These are phyloP conservation scores for Microdochium trichocladiopsis DNA, from an alignment of 2,329 filamentous ascomycete genomes.

Conservation along the genomic window DNA sequence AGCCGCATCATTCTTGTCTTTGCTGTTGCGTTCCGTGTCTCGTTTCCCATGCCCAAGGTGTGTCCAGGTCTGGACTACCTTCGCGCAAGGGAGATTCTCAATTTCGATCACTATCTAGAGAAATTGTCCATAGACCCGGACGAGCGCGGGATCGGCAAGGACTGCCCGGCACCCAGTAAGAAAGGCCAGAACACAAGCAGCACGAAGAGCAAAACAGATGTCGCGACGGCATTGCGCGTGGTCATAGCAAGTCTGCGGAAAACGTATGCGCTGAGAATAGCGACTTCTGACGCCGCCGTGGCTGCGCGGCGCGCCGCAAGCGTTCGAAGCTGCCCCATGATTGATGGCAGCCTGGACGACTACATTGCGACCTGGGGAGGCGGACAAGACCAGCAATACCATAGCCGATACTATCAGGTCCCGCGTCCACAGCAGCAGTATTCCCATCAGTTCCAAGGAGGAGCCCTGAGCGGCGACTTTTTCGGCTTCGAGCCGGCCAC, in stretches of 20 bases:
- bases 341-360: slow-evolving; percentile 40
- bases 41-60: slow-evolving; percentile 29
- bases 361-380: slow-evolving; percentile 39
- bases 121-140: slow-evolving; percentile 20
- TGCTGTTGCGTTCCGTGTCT: slow-evolving; percentile 37
- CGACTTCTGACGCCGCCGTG: slow-evolving; percentile 16
- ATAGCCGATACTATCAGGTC: background rate
- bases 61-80: slow-evolving; percentile 28
- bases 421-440: background rate
- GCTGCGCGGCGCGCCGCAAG: too few relatives aligned
- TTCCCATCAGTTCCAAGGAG: background rate
- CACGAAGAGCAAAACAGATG: slow-evolving; percentile 25
- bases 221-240: slow-evolving; percentile 35
- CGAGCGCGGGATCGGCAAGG: slow-evolving; percentile 3
- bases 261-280: slow-evolving; percentile 36
- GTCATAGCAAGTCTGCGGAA: slow-evolving; percentile 36
- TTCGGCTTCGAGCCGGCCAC: too few relatives aligned
- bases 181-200: too few relatives aligned
- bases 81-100: slow-evolving; percentile 29
- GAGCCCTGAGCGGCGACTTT: too few relatives aligned
- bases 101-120: slow-evolving; percentile 30
- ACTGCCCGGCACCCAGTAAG: too few relatives aligned
- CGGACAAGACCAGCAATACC: slow-evolving; percentile 12
- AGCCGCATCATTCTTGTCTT: slow-evolving; percentile 29
- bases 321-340: slow-evolving; percentile 38